Conservation (phyloP, 345 rosid species). For the Citrus trifoliata region DNA sequence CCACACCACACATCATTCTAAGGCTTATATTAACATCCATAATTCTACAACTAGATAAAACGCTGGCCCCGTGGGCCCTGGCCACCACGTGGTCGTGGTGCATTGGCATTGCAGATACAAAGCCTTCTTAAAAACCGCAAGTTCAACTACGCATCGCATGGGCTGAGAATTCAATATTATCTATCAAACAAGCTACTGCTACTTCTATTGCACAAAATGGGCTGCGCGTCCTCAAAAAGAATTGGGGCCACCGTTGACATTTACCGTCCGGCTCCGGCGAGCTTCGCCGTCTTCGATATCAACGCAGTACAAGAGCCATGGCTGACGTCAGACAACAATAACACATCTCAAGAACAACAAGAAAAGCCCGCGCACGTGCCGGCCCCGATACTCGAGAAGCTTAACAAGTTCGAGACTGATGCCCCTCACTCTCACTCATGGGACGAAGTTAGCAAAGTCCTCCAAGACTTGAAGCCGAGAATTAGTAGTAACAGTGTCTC, state of each 20-base stretch:
- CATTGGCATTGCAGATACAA: too few species aligned
- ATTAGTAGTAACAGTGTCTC: not conserved
- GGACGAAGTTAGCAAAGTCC: slow-evolving; percentile 88
- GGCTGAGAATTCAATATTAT: too few species aligned
- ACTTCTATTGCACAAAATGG: slow-evolving; percentile 37
- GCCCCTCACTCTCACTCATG: slow-evolving; percentile 63
- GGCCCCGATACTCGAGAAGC: slow-evolving; percentile 48
- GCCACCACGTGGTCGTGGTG: too few species aligned
- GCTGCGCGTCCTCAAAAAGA: slow-evolving; percentile 72
- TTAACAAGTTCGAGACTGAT: slow-evolving; percentile 45
- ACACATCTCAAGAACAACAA: slow-evolving; percentile 23
- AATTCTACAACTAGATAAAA: not conserved
- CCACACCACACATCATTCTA: slow-evolving; percentile 10
- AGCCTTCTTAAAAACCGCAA: too few species aligned
- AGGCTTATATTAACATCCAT: not conserved
- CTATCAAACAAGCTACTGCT: too few species aligned
- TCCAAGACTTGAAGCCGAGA: slow-evolving; percentile 61
- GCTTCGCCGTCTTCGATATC: slow-evolving; percentile 79
- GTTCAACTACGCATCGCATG: too few species aligned
- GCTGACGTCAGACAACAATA: slow-evolving; percentile 30
- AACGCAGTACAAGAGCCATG: slow-evolving; percentile 86
- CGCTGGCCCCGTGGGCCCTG: not conserved
- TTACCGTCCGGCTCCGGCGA: slow-evolving; percentile 72
- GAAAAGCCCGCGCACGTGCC: slow-evolving; percentile 43
- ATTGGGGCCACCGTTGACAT: slow-evolving; percentile 53